Evolutionary conservation across 345 rosid genomes (phyloP), one percentile per base, ranked within the genome.

Genomic region (Melastoma malabathricum): DNA sequence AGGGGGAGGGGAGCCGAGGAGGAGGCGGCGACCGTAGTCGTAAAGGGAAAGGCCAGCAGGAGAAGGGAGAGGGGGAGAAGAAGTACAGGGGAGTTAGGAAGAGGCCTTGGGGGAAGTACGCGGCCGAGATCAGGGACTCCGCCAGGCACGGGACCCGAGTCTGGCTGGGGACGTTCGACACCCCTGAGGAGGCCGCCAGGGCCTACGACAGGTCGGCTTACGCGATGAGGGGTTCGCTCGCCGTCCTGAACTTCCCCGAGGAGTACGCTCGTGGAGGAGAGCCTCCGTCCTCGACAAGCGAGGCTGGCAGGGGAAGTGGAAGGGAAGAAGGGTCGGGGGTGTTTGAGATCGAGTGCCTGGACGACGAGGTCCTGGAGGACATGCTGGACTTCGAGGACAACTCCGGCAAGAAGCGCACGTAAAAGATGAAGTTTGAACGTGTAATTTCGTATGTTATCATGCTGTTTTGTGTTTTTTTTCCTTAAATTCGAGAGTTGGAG

Each of bases 61-160:
- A 29, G 38, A 29, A 29, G 38, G 9, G n/a, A n/a, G n/a, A 29
- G 38, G 41, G 41, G 2, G 41, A 34, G 41, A 31, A 31, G 38
- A 31, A 31, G 38, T 31, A 6, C 38, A 2, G 38, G 7, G 38
- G 56, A 14, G 65, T 62, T 18, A 43, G 95, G 47, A 58, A 75
- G 64, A 68, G 95, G 25, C 95, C 93, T 0, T 89, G 95, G 95
- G 95, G 95, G 0, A 84, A 84, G 54, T 84, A 55, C 46, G 95
- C 93, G n/a, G 89, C 87, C 1, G 93, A 89, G 77, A 89, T 89
- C 59, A 1, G 89, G 9, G 95, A 89, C 62, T 84, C 97, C 0
- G 60, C 68, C 6, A 68, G 75, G 51, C 81, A 56, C 1, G 92
- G 94, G 44, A 81, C 72, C 0, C 76, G 92, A n/a, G 14, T 84